Percentiles rank a stretch among this genome's conserved stretches.
These are phyloP conservation scores for Boletus coccyginus DNA, from an alignment of 768 basidiomycete species.

Conservation along the genomic window DNA sequence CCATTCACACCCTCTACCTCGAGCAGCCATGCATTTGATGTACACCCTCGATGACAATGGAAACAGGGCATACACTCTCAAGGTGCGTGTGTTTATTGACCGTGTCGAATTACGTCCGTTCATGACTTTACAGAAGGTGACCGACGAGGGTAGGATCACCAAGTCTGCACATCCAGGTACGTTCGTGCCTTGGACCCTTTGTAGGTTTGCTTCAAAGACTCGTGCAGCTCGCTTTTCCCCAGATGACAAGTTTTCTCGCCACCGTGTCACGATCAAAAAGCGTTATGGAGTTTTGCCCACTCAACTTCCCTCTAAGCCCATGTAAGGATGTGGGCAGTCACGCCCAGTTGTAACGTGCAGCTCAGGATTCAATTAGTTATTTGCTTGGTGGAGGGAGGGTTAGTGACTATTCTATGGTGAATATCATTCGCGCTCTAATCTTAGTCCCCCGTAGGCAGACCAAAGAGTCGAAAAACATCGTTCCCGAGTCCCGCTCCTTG, in stretches of 20 bases:
- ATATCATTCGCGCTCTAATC: not conserved
- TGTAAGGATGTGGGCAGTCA: constrained; percentile 45
- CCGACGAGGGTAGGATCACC: constrained; percentile 75
- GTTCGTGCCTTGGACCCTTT: constrained; percentile 10
- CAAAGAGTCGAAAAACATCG: no score
- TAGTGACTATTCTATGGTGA: not conserved
- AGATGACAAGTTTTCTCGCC: constrained; percentile 98
- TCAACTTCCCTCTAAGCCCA: constrained; percentile 84
- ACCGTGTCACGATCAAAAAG: constrained; percentile 96
- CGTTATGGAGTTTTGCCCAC: constrained; percentile 86
- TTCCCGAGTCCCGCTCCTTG: no score
- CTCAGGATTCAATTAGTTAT: not conserved
- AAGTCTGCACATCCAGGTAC: constrained; percentile 97
- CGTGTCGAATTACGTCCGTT: not conserved
- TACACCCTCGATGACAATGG: constrained; percentile 78
- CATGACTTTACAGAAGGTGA: constrained; percentile 65
- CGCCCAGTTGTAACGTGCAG: no score
- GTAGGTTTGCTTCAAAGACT: not conserved
- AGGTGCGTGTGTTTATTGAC: constrained; percentile 48
- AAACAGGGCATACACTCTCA: constrained; percentile 88
- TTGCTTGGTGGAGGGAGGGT: not conserved
- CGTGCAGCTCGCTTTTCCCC: constrained; percentile 90
- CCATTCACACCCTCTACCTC: not conserved
- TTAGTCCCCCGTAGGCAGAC: not conserved
- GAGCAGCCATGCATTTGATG: constrained; percentile 91